phyloP scores from a whole-genome alignment of 2,329 filamentous ascomycete genomes.

The Tetracladium maxilliforme region DNA sequence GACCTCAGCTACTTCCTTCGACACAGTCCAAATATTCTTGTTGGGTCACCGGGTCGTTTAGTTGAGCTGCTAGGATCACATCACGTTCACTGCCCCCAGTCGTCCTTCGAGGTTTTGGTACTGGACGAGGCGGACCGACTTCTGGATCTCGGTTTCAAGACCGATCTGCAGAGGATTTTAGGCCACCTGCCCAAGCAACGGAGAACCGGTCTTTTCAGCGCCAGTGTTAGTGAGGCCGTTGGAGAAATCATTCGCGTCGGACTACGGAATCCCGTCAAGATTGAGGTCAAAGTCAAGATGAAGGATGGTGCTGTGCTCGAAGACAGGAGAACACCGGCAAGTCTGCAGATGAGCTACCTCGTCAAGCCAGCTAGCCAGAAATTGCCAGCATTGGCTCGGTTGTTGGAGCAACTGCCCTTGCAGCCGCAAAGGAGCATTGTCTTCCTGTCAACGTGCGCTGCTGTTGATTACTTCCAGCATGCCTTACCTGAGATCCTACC shows the following conservation, averaged over 20 bases:
- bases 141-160: conserved; percentile 86
- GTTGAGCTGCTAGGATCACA: conserved; percentile 76
- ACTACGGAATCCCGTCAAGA: conserved; percentile 84
- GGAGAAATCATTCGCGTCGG: conserved; percentile 87
- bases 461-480: conserved; percentile 86
- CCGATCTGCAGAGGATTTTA: conserved; percentile 76
- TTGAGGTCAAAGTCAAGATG: conserved; percentile 83
- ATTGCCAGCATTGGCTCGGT: conserved; percentile 54
- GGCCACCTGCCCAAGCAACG: conserved; percentile 80
- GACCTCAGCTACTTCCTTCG: conserved; percentile 78
- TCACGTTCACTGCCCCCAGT: conserved; percentile 76
- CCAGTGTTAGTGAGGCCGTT: conserved; percentile 89
- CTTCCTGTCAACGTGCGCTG: conserved; percentile 86
- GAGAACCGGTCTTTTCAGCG: conserved; percentile 85
- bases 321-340: conserved; percentile 80
- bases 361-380: conserved; percentile 65
- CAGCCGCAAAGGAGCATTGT: conserved; percentile 75
- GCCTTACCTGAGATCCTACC: conserved; percentile 63
- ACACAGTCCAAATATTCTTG: conserved; percentile 72
- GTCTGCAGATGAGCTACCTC: conserved; percentile 82
- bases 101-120: conserved; percentile 81
- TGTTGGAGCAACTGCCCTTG: conserved; percentile 57
- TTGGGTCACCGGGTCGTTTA: conserved; percentile 81
- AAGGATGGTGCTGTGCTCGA: conserved; percentile 50
- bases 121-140: conserved; percentile 90